Evolutionary conservation across 768 basidiomycete species (phyloP).

Genomic region (Leccinum variicolor): DNA sequence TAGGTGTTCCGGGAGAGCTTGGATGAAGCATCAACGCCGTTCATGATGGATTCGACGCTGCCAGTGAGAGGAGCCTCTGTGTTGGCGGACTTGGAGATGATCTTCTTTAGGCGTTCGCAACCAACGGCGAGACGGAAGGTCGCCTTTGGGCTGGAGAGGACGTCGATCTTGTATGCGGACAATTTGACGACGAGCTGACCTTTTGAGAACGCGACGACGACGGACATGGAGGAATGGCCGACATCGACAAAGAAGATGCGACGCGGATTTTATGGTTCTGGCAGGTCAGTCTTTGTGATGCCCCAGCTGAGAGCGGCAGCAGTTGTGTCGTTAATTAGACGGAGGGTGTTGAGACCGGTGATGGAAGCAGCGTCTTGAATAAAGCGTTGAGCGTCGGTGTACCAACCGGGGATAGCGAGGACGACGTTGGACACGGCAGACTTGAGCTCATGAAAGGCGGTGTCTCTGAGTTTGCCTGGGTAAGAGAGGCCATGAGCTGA

Average conservation of each 20-base stretch:
- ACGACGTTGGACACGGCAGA: slow-evolving; percentile 85
- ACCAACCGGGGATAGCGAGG: slow-evolving; percentile 96
- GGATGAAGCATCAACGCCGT: slow-evolving; percentile 89
- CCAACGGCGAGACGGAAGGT: slow-evolving; percentile 84
- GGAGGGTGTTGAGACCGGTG: slow-evolving; percentile 85
- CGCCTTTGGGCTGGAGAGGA: slow-evolving; percentile 87
- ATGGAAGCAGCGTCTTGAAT: slow-evolving; percentile 87
- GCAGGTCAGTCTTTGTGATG: slow-evolving; percentile 97
- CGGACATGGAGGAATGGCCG: slow-evolving; percentile 89
- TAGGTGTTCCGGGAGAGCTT: slow-evolving; percentile 80
- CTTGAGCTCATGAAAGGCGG: slow-evolving; percentile 81
- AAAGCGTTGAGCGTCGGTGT: slow-evolving; percentile 90
- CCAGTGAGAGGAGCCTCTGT: slow-evolving; percentile 80
- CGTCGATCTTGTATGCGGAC: slow-evolving; percentile 96
- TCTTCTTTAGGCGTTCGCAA: slow-evolving; percentile 95
- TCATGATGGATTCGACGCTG: slow-evolving; percentile 96
- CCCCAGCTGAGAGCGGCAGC: slow-evolving; percentile 96
- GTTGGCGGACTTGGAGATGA: slow-evolving; percentile 79
- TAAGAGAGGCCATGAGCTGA: slow-evolving; percentile 90
- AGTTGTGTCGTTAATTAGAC: slow-evolving; percentile 96
- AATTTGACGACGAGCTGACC: slow-evolving; percentile 85
- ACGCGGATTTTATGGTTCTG: slow-evolving; percentile 73
- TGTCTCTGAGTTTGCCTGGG: slow-evolving; percentile 88
- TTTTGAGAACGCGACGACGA: slow-evolving; percentile 89
- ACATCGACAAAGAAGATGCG: slow-evolving; percentile 94